Evolutionary conservation across 2,329 filamentous ascomycete genomes (phyloP).

Genomic region (Scytalidium sp.): DNA sequence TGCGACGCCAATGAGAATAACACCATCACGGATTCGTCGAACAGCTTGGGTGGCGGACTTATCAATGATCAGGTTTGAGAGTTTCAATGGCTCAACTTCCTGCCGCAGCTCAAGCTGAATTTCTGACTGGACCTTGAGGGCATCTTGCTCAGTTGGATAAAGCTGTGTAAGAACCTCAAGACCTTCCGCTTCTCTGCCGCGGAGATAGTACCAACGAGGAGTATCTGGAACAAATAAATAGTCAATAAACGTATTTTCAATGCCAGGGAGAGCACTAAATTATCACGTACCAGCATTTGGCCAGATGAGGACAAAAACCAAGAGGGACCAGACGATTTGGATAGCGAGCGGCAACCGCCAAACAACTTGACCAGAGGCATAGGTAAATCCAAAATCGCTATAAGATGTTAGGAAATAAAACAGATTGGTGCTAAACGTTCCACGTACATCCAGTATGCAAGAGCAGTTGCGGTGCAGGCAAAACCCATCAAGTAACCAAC

Average conservation of each 20-base stretch:
- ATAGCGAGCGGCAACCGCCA: conserved; percentile 31
- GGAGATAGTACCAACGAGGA: conserved; percentile 28
- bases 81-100: neutral
- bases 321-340: conserved; percentile 25
- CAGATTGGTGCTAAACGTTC: conserved; percentile 21
- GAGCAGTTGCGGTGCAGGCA: conserved; percentile 24
- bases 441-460: conserved; percentile 31
- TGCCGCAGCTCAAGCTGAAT: neutral
- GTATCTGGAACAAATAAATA: conserved; percentile 25
- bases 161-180: neutral
- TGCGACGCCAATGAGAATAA: neutral
- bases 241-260: too few species aligned
- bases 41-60: neutral
- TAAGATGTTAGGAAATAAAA: neutral
- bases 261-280: too few species aligned
- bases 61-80: neutral
- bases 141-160: neutral
- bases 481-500: conserved; percentile 28
- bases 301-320: conserved; percentile 19
- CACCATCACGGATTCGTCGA: neutral
- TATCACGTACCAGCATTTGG: conserved; percentile 3
- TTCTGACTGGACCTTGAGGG: neutral
- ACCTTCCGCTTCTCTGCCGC: conserved; percentile 10
- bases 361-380: conserved; percentile 24
- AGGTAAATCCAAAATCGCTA: conserved; percentile 29